These are phyloP conservation scores for Psilocybe mexicana DNA, from an alignment of 1,284 basidiomycete genomes.

Conservation along the genomic window DNA sequence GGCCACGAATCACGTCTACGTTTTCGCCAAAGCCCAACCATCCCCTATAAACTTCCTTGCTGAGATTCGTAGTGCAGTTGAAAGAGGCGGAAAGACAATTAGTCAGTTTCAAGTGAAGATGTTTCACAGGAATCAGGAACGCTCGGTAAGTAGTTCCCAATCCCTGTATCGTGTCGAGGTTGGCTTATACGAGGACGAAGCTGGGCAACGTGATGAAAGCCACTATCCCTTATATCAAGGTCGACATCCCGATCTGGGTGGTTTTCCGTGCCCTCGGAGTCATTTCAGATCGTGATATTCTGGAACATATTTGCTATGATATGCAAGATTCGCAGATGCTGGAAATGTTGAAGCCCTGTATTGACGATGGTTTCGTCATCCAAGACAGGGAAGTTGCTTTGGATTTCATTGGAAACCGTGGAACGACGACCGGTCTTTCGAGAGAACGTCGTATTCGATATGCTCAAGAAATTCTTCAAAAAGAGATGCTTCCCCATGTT, in stretches of 20 bases:
- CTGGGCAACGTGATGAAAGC: conserved; percentile 95
- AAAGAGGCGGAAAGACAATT: conserved; percentile 98
- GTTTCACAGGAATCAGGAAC: conserved; percentile 88
- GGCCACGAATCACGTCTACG: conserved; percentile 99
- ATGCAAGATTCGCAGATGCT: conserved; percentile 95
- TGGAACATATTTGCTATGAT: conserved; percentile 99
- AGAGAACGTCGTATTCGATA: conserved; percentile 93
- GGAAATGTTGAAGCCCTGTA: conserved; percentile 98
- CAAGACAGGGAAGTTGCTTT: conserved; percentile 96
- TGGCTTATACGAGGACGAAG: conserved; percentile 35
- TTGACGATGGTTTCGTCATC: conserved; percentile 98
- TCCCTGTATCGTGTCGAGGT: background rate
- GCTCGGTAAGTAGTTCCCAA: conserved; percentile 60
- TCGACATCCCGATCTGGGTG: conserved; percentile 98
- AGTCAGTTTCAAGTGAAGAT: conserved; percentile 99
- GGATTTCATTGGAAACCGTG: conserved; percentile 98
- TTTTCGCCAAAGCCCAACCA: conserved; percentile 97
- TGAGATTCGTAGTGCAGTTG: conserved; percentile 97
- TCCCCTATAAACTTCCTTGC: conserved; percentile 95
- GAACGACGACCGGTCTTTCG: conserved; percentile 92
- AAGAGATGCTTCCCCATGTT: conserved; percentile 98
- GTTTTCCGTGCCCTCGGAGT: conserved; percentile 98
- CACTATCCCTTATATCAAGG: conserved; percentile 96
- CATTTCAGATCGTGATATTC: conserved; percentile 95
- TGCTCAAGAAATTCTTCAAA: conserved; percentile 97